Percentiles rank a stretch among this genome's conserved stretches.
Evolutionary conservation across 768 basidiomycete species (phyloP).

Genomic region (Psilocybe tampanensis): DNA sequence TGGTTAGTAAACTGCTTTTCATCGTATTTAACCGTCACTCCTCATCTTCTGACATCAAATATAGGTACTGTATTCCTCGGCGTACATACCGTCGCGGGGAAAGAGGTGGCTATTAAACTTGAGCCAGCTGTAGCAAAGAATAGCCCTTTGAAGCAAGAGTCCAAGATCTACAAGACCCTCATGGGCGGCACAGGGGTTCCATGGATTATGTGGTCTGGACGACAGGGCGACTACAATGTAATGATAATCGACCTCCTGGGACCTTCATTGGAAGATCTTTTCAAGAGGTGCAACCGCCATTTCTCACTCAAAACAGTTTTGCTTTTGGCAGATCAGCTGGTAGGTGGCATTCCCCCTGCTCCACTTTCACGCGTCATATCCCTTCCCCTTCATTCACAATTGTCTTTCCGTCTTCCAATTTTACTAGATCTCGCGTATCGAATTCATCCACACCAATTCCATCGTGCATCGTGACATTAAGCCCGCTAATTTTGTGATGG

Average conservation of each 20-base stretch:
- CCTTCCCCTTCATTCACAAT: conserved; percentile 23
- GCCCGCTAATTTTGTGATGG: conserved; percentile 99
- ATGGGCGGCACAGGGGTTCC: conserved; percentile 90
- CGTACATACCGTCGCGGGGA: conserved; percentile 79
- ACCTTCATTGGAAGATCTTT: conserved; percentile 84
- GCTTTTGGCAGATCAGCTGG: conserved; percentile 91
- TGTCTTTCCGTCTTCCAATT: conserved; percentile 11
- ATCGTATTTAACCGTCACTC: neutral
- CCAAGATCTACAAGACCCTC: conserved; percentile 89
- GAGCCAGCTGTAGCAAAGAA: conserved; percentile 63
- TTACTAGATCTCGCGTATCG: conserved; percentile 87
- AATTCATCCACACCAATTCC: conserved; percentile 95
- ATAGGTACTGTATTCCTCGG: conserved; percentile 78
- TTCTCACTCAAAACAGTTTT: conserved; percentile 95
- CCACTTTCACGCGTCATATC: neutral
- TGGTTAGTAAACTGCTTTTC: conserved; percentile 41
- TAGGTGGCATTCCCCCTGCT: conserved; percentile 39
- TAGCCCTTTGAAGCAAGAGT: conserved; percentile 84
- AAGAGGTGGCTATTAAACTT: conserved; percentile 83
- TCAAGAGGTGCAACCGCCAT: conserved; percentile 87
- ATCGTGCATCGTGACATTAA: conserved; percentile 98
- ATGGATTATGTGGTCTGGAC: conserved; percentile 91
- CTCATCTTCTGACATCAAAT: neutral
- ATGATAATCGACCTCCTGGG: conserved; percentile 98
- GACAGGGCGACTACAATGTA: conserved; percentile 93